phyloP scores from a whole-genome alignment of 306 rosid genomes.

The Pterocarpus macrocarpus region DNA sequence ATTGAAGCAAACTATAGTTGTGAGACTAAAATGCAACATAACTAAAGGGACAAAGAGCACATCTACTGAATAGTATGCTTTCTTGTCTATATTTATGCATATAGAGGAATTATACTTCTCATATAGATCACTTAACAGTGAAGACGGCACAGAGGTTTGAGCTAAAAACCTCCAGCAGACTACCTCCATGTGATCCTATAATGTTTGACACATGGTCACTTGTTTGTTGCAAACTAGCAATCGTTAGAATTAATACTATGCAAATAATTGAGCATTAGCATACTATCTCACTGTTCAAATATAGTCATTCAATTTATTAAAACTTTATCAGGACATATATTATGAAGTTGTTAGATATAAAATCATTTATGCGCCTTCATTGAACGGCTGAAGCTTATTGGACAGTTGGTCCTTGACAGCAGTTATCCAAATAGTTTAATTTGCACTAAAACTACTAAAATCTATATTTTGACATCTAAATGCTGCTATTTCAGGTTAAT shows the following conservation, averaged over 20 bases:
- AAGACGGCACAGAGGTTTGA: background rate
- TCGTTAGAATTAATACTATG: too few species aligned
- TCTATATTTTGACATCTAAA: background rate
- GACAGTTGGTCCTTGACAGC: background rate
- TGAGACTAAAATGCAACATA: background rate
- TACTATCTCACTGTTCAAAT: background rate
- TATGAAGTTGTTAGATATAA: background rate
- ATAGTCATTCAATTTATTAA: background rate
- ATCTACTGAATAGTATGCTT: background rate
- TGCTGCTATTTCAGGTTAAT: constrained; percentile 68
- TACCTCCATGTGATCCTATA: background rate
- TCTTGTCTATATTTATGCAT: background rate
- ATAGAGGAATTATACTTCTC: background rate
- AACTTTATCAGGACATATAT: background rate
- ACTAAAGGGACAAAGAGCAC: background rate
- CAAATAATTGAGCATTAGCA: background rate
- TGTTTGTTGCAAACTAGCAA: background rate
- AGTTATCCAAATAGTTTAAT: background rate
- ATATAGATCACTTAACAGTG: background rate
- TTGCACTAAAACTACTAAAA: background rate
- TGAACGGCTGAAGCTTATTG: too few species aligned
- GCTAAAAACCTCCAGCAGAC: background rate
- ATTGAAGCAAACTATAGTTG: background rate
- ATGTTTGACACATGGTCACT: background rate
- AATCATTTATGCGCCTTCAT: too few species aligned